phyloP scores from a whole-genome alignment of 768 basidiomycete genomes.

The Chalciporus pseudorubinellus region DNA sequence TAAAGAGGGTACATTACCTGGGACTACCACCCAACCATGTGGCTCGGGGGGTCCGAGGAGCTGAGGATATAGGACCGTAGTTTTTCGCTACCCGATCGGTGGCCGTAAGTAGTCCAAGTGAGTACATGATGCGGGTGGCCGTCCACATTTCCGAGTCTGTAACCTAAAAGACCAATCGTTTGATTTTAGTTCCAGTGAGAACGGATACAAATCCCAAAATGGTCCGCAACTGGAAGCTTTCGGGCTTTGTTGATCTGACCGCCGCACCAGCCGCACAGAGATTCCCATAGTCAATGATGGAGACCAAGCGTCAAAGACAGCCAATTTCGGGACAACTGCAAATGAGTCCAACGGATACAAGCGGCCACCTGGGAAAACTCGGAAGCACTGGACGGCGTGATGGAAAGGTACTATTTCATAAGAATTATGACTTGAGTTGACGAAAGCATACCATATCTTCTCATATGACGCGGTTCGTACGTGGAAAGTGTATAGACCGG shows the following conservation, averaged over 20 bases:
- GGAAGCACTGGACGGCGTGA: slow-evolving; percentile 8
- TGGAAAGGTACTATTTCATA: slow-evolving; percentile 14
- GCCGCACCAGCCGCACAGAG: slow-evolving; percentile 18
- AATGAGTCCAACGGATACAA: slow-evolving; percentile 12
- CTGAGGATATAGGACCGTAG: not conserved
- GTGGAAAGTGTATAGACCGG: slow-evolving; percentile 22
- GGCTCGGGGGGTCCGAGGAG: slow-evolving; percentile 22
- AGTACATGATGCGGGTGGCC: slow-evolving; percentile 16
- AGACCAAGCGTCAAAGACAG: slow-evolving; percentile 3
- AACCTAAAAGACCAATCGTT: slow-evolving; percentile 7
- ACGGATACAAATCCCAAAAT: slow-evolving; percentile 14
- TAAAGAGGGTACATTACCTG: slow-evolving; percentile 9
- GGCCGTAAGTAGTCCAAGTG: slow-evolving; percentile 4
- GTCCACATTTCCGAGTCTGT: slow-evolving; percentile 8
- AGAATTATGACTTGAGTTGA: slow-evolving; percentile 9
- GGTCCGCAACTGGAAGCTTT: slow-evolving; percentile 9
- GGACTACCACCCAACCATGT: slow-evolving; percentile 7
- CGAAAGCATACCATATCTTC: slow-evolving; percentile 7
- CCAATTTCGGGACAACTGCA: slow-evolving; percentile 4
- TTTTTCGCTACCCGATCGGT: slow-evolving; percentile 12
- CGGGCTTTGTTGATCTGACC: slow-evolving; percentile 23
- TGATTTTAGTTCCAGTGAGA: slow-evolving; percentile 22
- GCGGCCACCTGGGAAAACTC: slow-evolving; percentile 19
- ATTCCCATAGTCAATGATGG: slow-evolving; percentile 20
- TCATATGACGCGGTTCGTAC: slow-evolving; percentile 21